Conservation (phyloP, 371 early-diverging fungal genomes). For the Lichtheimia ornata region DNA sequence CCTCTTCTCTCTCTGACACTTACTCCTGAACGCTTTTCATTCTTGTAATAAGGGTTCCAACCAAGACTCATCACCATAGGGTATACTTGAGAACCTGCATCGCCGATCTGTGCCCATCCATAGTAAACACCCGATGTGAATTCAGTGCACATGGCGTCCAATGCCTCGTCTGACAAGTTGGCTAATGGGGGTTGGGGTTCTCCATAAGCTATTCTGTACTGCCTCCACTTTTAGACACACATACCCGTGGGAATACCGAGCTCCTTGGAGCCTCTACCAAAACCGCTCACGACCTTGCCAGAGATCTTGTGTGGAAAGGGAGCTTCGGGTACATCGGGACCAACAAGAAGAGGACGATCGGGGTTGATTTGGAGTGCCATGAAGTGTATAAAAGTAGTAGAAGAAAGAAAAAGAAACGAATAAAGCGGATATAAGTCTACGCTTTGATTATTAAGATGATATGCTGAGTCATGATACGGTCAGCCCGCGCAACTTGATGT, state of each 20-base stretch:
- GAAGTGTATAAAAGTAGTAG: background rate
- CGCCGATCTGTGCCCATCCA: constrained; percentile 87
- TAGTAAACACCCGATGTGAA: constrained; percentile 91
- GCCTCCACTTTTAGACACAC: background rate
- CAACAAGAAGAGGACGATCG: constrained; percentile 61
- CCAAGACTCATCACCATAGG: constrained; percentile 99
- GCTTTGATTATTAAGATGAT: too few species aligned
- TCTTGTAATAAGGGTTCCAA: constrained; percentile 98
- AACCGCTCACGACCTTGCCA: constrained; percentile 88
- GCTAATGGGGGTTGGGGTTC: constrained; percentile 50
- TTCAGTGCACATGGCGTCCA: constrained; percentile 61
- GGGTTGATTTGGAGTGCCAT: constrained; percentile 33
- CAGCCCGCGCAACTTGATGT: background rate
- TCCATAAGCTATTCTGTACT: too few species aligned
- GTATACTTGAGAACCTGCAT: constrained; percentile 54
- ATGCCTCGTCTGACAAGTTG: constrained; percentile 85
- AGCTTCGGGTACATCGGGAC: constrained; percentile 46
- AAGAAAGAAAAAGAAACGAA: background rate
- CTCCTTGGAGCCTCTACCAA: constrained; percentile 94
- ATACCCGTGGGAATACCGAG: constrained; percentile 96
- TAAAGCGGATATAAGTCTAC: background rate
- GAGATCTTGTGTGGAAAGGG: constrained; percentile 77
- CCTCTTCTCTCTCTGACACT: constrained; percentile 15
- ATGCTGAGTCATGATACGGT: too few species aligned
- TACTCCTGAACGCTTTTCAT: constrained; percentile 92